phyloP scores from a whole-genome alignment of 306 rosid genomes.

The Astragalus glycyphyllos region DNA sequence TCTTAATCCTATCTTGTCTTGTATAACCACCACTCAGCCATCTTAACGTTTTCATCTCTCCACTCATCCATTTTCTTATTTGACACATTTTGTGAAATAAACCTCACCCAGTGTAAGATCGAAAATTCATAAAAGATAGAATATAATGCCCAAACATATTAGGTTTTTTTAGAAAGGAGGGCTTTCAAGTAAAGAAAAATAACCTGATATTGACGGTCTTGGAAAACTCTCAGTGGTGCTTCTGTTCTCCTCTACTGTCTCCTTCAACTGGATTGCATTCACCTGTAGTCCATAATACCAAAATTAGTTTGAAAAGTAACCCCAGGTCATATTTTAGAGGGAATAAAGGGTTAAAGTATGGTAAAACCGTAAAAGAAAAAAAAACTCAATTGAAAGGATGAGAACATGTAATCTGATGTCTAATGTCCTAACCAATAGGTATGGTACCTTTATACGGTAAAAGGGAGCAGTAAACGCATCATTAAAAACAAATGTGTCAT shows the following conservation, averaged over 20 bases:
- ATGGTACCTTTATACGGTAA: conserved; percentile 89
- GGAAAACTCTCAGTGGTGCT: conserved; percentile 99
- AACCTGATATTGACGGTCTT: conserved; percentile 99
- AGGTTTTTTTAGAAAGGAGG: conserved; percentile 31
- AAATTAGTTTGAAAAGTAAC: conserved; percentile 40
- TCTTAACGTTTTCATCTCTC: too few relatives aligned
- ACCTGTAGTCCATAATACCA: conserved; percentile 61
- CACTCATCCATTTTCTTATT: conserved; percentile 6
- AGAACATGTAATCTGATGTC: conserved; percentile 36
- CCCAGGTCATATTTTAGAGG: conserved; percentile 10
- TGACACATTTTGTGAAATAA: conserved; percentile 23
- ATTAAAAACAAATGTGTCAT: conserved; percentile 84
- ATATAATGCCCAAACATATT: conserved; percentile 11
- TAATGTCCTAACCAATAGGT: conserved; percentile 19
- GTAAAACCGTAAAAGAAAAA: neutral
- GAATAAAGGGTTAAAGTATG: conserved; percentile 12
- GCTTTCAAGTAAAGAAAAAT: conserved; percentile 33
- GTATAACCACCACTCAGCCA: too few relatives aligned
- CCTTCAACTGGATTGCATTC: conserved; percentile 99
- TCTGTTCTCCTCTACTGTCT: conserved; percentile 96
- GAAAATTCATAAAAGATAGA: conserved; percentile 5
- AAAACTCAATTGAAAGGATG: conserved; percentile 7
- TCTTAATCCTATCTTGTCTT: conserved; percentile 1
- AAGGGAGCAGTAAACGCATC: conserved; percentile 86
- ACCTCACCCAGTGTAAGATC: conserved; percentile 10